Evolutionary conservation across 140 eudicot species (phyloP).

Genomic region (Senecio squalidus): DNA sequence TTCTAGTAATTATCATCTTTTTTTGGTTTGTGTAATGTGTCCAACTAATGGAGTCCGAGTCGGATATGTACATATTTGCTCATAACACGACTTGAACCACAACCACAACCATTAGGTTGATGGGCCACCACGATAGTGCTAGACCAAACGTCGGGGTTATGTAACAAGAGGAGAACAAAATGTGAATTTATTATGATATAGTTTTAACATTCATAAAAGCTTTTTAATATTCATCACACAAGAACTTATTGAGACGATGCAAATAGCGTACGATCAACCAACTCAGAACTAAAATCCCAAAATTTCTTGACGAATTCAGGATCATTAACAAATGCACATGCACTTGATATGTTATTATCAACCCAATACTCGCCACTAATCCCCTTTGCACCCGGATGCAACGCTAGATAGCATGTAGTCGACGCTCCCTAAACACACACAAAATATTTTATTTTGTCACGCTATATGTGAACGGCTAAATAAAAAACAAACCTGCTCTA

Average conservation of each 20-base stretch:
- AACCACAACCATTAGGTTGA: no score
- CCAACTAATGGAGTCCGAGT: no score
- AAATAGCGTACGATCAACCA: constrained; percentile 4
- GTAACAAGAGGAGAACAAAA: no score
- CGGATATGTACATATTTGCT: no score
- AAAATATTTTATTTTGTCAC: background rate
- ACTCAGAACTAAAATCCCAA: constrained; percentile 68
- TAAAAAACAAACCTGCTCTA: constrained; percentile 43
- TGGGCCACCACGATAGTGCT: no score
- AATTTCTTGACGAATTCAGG: constrained; percentile 62
- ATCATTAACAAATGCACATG: constrained; percentile 42
- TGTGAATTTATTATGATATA: no score
- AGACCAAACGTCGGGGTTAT: no score
- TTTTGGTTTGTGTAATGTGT: no score
- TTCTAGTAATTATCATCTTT: no score
- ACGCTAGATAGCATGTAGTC: constrained; percentile 73
- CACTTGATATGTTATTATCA: constrained; percentile 44
- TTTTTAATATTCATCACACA: no score
- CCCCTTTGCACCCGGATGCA: constrained; percentile 56
- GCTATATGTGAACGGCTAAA: background rate
- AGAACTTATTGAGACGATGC: background rate
- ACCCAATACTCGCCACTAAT: constrained; percentile 71
- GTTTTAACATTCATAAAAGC: no score
- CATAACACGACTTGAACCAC: no score
- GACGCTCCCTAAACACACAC: constrained; percentile 65